Base-by-base conservation (phyloP, 805 yeast species). In the Candida tibetensis region DNA sequence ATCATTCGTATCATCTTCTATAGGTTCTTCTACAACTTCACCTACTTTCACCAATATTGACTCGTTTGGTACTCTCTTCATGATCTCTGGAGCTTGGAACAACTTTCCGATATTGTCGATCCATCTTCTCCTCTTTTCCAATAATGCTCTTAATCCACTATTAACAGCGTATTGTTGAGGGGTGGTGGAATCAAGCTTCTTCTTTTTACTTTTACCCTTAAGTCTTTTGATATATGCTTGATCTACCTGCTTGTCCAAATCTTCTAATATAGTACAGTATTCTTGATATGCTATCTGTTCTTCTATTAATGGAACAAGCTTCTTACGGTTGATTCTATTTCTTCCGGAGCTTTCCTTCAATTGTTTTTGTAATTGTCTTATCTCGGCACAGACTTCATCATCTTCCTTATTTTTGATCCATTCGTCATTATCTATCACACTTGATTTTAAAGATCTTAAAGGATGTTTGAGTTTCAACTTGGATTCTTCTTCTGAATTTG, bases 281-380 rank as follows among this genome's bases (percentile, higher is more conserved):
- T 93, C 99, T 58, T 91, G 96, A 80, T 90, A 93, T 18, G 97
- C 96, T 51, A 93, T 71, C 50, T 86, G 95, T 47, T 85, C 93
- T 49, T 89, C 91, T 12, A 93, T 74, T 1, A 82, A 51, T 1
- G 95, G 95, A 17, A 81, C 64, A 26, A 93, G 55, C 28, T 69
- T 64, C 41, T 76, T 71, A 59, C 86, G 86, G 37, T 91, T 70
- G 43, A 74, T 77, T 40, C 80, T 74, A 58, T 93, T 93, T 40
- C 76, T 68, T 17, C 65, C 68, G 3, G 81, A 75, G 0, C 82
- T 81, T 15, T 70, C 74, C 46, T 72, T 76, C 41, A 93, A 66
- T 41, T 84, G 80, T 31, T 67, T 65, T 54, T 93, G 97, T 34
- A 91, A 66, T 12, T 57, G 58, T 41, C 99, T 72, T 44, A 93